These are phyloP conservation scores for Penicillium olsonii DNA, from an alignment of 2,329 filamentous ascomycete genomes.

Conservation along the genomic window DNA sequence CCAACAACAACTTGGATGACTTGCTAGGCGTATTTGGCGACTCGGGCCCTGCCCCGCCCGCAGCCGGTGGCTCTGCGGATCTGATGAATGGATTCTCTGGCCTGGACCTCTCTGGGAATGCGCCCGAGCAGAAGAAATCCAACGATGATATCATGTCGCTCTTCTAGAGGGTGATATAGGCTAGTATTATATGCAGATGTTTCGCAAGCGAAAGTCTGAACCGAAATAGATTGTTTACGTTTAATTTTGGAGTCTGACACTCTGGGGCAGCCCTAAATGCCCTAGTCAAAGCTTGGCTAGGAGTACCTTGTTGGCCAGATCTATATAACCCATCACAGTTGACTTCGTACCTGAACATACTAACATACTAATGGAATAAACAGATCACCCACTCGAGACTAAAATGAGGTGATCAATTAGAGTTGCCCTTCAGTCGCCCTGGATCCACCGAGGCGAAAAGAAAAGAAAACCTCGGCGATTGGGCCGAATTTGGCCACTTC, in stretches of 20 bases:
- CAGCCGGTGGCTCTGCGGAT: constrained; percentile 45
- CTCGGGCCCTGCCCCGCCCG: constrained; percentile 41
- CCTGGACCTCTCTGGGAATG: constrained; percentile 68
- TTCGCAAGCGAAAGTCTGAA: constrained; percentile 26
- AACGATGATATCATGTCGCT: constrained; percentile 60
- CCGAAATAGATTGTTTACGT: constrained; percentile 26
- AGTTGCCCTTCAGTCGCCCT: background rate
- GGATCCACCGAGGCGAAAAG: background rate
- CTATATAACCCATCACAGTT: background rate
- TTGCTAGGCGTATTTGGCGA: constrained; percentile 71
- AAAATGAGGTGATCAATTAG: background rate
- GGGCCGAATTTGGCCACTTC: background rate
- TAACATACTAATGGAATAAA: too few species aligned
- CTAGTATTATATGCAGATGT: constrained; percentile 22
- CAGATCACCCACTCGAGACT: background rate
- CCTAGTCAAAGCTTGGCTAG: background rate
- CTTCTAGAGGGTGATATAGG: constrained; percentile 44
- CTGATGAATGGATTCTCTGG: constrained; percentile 83
- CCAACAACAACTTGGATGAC: constrained; percentile 72
- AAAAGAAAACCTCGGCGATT: background rate
- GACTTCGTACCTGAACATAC: background rate
- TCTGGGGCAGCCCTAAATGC: background rate
- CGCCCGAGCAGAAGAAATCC: constrained; percentile 48
- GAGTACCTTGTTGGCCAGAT: background rate
- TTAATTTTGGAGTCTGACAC: constrained; percentile 4